Evolutionary conservation across 345 rosid genomes (phyloP).

Genomic region (Heritiera fomes): DNA sequence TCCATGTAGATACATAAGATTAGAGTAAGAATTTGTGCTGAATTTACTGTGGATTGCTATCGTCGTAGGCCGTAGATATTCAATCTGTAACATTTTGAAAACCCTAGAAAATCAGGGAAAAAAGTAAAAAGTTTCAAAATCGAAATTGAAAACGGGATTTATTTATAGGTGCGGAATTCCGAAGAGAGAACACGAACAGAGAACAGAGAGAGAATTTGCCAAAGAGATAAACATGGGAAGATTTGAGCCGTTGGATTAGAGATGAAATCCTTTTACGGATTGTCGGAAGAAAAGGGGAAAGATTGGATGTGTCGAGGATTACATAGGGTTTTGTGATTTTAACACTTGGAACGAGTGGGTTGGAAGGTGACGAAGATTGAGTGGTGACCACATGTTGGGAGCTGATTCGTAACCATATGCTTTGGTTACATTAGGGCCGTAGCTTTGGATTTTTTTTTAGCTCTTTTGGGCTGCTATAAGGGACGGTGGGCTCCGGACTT

Average conservation of each 20-base stretch:
- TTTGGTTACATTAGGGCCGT: conserved; percentile 16
- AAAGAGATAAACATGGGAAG: neutral
- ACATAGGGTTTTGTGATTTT: neutral
- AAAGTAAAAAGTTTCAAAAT: neutral
- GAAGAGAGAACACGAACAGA: neutral
- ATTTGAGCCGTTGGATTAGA: conserved; percentile 29
- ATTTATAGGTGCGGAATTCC: neutral
- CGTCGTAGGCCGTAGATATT: conserved; percentile 39
- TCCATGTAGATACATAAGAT: conserved; percentile 38
- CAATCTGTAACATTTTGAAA: conserved; percentile 46
- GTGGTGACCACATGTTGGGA: neutral
- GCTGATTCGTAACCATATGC: conserved; percentile 18
- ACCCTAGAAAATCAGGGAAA: conserved; percentile 41
- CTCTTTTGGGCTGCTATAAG: neutral
- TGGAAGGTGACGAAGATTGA: neutral
- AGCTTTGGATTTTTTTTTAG: neutral
- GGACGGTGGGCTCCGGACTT: too few species aligned
- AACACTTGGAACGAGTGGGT: neutral
- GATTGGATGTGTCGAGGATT: neutral
- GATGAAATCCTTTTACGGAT: neutral
- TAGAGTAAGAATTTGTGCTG: conserved; percentile 25
- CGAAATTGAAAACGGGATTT: neutral
- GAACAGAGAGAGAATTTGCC: neutral
- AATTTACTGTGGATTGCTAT: conserved; percentile 31
- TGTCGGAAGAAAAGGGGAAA: neutral